phyloP scores from a whole-genome alignment of 345 rosid species.

The Populus davidiana region DNA sequence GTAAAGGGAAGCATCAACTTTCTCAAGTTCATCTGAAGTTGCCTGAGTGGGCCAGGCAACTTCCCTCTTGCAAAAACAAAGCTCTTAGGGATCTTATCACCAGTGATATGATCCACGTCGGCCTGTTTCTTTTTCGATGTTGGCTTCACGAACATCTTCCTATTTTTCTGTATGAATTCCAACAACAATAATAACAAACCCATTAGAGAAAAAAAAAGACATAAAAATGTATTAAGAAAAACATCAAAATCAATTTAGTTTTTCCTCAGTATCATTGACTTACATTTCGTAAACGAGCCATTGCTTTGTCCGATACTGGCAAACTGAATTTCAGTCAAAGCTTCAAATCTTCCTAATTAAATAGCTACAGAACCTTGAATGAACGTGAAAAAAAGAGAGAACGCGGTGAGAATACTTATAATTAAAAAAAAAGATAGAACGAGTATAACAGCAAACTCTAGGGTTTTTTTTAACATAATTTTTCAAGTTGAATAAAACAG shows the following conservation, averaged over 20 bases:
- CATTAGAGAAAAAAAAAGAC: not conserved
- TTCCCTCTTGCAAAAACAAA: constrained; percentile 87
- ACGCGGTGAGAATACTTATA: not conserved
- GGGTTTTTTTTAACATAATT: not conserved
- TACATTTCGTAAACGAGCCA: constrained; percentile 20
- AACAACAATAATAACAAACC: not conserved
- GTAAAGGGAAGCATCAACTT: constrained; percentile 94
- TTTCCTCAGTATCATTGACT: not conserved
- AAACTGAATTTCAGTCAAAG: not conserved
- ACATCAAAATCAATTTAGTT: not conserved
- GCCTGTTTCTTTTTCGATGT: constrained; percentile 46
- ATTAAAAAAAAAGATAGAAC: not conserved
- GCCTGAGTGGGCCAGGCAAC: constrained; percentile 68
- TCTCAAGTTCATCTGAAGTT: constrained; percentile 84
- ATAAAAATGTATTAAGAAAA: not conserved
- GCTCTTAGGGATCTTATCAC: constrained; percentile 85
- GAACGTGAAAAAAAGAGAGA: not conserved
- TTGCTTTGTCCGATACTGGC: not conserved
- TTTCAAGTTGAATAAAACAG: not conserved
- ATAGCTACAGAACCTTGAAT: not conserved
- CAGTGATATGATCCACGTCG: constrained; percentile 71
- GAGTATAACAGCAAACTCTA: not conserved
- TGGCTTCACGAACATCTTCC: constrained; percentile 61
- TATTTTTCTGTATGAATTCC: constrained; percentile 45
- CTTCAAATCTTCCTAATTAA: not conserved